Evolutionary conservation across 441 rosid genomes (phyloP).

Genomic region (Euphorbia schlechtendalii): DNA sequence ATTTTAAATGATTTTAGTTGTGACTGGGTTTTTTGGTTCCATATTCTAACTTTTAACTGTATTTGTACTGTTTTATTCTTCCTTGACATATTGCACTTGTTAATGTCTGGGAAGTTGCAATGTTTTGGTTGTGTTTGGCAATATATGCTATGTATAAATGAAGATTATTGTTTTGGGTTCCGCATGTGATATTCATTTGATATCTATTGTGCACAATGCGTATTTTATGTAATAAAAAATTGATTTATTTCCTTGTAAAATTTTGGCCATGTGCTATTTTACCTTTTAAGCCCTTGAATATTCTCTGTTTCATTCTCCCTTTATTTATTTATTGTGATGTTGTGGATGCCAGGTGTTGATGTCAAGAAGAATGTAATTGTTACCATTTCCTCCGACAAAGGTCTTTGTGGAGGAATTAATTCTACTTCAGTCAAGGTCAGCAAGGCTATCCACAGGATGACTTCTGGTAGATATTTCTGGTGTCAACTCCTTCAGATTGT

Average conservation of each 20-base stretch:
- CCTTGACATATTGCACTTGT: not conserved
- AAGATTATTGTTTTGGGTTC: not conserved
- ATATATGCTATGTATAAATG: not conserved
- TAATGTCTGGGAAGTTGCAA: not conserved
- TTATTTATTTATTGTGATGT: slow-evolving; percentile 4
- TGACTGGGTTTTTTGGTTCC: slow-evolving; percentile 6
- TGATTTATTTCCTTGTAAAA: not conserved
- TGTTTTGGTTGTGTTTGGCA: not conserved
- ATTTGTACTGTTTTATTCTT: not conserved
- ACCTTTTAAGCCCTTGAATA: not conserved
- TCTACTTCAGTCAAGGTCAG: slow-evolving; percentile 81
- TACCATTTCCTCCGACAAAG: slow-evolving; percentile 90
- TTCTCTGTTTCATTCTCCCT: not conserved
- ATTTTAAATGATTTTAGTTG: not conserved
- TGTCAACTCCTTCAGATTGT: not conserved
- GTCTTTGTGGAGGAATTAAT: slow-evolving; percentile 97
- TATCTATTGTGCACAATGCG: not conserved
- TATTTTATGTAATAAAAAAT: not conserved
- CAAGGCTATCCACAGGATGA: slow-evolving; percentile 61
- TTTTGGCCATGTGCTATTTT: not conserved
- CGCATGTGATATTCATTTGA: not conserved
- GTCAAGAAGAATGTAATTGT: slow-evolving; percentile 87
- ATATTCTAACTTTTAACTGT: not conserved
- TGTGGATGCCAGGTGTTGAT: slow-evolving; percentile 49
- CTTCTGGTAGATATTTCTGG: slow-evolving; percentile 50